These are phyloP conservation scores for Lactifluus subvellereus DNA, from an alignment of 768 basidiomycete species.

Conservation along the genomic window DNA sequence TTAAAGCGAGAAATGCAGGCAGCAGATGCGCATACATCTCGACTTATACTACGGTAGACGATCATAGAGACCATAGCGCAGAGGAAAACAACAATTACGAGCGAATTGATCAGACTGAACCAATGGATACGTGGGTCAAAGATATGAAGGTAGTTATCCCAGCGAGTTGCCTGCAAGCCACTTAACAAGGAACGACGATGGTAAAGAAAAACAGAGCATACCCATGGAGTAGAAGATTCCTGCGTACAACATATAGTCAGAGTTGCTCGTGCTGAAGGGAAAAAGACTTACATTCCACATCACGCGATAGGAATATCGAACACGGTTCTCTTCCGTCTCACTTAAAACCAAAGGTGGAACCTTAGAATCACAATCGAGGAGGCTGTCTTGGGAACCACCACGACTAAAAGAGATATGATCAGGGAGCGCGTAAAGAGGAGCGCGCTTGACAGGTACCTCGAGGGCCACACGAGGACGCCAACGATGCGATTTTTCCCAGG, in stretches of 20 bases:
- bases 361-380: constrained; percentile 47
- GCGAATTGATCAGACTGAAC: constrained; percentile 91
- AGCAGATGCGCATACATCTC: constrained; percentile 55
- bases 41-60: constrained; percentile 74
- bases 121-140: constrained; percentile 94
- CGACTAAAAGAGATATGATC: constrained; percentile 38
- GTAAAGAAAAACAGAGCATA: constrained; percentile 28
- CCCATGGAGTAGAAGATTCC: constrained; percentile 86
- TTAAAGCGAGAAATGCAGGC: neutral
- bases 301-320: constrained; percentile 85
- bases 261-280: constrained; percentile 1
- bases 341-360: constrained; percentile 50
- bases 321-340: constrained; percentile 51
- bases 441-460: constrained; percentile 31
- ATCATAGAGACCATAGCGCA: constrained; percentile 93
- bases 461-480: constrained; percentile 84
- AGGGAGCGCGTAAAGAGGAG: neutral
- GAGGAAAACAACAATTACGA: constrained; percentile 87
- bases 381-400: constrained; percentile 51
- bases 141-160: constrained; percentile 95
- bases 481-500: constrained; percentile 78
- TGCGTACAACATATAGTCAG: constrained; percentile 29
- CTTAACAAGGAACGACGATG: neutral
- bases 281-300: constrained; percentile 66
- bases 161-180: constrained; percentile 70